Conservation (phyloP, 2,329 filamentous ascomycete species). For the Alternaria infectoria region DNA sequence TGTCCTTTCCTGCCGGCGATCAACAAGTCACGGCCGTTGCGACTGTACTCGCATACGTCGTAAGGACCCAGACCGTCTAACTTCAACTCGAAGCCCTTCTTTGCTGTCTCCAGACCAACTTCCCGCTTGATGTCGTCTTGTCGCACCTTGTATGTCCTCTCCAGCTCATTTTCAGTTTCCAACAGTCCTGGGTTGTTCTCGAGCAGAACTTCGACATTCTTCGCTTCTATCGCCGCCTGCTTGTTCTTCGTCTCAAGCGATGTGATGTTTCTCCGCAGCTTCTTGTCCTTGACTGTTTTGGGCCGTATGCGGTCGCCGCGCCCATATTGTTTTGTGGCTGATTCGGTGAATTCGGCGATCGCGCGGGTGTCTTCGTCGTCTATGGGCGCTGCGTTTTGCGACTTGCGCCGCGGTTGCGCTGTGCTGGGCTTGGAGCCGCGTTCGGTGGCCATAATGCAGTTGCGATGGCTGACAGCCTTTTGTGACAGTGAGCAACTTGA, state of each 20-base stretch:
- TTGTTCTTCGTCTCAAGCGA: slow-evolving; percentile 82
- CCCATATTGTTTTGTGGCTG: slow-evolving; percentile 79
- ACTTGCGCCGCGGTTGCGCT: slow-evolving; percentile 28
- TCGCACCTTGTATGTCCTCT: slow-evolving; percentile 89
- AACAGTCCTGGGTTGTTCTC: slow-evolving; percentile 87
- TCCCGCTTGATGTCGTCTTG: slow-evolving; percentile 82
- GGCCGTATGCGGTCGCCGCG: slow-evolving; percentile 78
- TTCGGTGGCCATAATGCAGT: slow-evolving; percentile 31
- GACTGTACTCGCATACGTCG: slow-evolving; percentile 82
- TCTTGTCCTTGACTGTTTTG: slow-evolving; percentile 83
- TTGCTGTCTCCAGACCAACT: slow-evolving; percentile 81
- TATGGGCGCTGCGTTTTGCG: slow-evolving; percentile 25
- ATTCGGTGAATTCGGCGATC: slow-evolving; percentile 40
- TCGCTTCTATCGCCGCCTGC: slow-evolving; percentile 79
- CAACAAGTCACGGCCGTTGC: slow-evolving; percentile 85
- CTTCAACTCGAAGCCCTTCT: slow-evolving; percentile 91
- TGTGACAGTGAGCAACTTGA: accelerated
- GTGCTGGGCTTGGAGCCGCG: slow-evolving; percentile 21
- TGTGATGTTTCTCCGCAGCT: slow-evolving; percentile 80
- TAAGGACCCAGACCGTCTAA: slow-evolving; percentile 82
- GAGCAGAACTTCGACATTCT: slow-evolving; percentile 92
- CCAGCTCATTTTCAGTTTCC: slow-evolving; percentile 85
- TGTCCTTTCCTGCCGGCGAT: slow-evolving; percentile 91
- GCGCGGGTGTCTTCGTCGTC: slow-evolving; percentile 39
- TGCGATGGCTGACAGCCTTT: no score